phyloP scores from a whole-genome alignment of 2,329 filamentous ascomycete genomes.

The Blastomyces percursus region DNA sequence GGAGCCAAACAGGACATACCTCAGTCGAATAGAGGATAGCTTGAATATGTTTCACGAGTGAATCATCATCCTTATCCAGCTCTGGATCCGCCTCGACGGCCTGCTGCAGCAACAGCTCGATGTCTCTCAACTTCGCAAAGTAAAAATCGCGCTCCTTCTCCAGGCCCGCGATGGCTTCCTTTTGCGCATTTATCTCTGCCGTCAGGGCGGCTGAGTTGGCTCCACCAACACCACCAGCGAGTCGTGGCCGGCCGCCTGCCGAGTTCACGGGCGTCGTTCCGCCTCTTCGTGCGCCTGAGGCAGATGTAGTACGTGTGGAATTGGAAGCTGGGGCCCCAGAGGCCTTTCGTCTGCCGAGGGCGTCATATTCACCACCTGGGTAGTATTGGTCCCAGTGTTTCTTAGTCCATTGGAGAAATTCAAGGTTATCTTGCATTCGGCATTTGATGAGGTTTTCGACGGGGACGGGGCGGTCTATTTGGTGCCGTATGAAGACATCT shows the following conservation, averaged over 20 bases:
- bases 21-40: slow-evolving; percentile 95
- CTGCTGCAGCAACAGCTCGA: slow-evolving; percentile 86
- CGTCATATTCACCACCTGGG: slow-evolving; percentile 94
- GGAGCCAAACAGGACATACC: slow-evolving; percentile 29
- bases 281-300: slow-evolving; percentile 43
- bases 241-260: slow-evolving; percentile 31
- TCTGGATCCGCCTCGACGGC: slow-evolving; percentile 87
- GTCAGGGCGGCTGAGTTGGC: slow-evolving; percentile 61
- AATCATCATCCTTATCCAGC: slow-evolving; percentile 85
- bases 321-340: slow-evolving; percentile 47
- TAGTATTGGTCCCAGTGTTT: slow-evolving; percentile 97
- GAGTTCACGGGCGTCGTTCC: slow-evolving; percentile 47
- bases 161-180: slow-evolving; percentile 88
- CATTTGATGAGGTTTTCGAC: slow-evolving; percentile 88
- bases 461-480: slow-evolving; percentile 79
- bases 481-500: slow-evolving; percentile 74
- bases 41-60: slow-evolving; percentile 91
- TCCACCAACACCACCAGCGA: slow-evolving; percentile 36
- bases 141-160: slow-evolving; percentile 98
- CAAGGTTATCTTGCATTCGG: slow-evolving; percentile 99
- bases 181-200: slow-evolving; percentile 76
- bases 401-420: slow-evolving; percentile 97
- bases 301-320: slow-evolving; percentile 37
- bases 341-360: slow-evolving; percentile 71
- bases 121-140: slow-evolving; percentile 96